Evolutionary conservation across 148 eudicot species (phyloP), one percentile per base, ranked within the genome.

Genomic region (Nepenthes mirabilis): DNA sequence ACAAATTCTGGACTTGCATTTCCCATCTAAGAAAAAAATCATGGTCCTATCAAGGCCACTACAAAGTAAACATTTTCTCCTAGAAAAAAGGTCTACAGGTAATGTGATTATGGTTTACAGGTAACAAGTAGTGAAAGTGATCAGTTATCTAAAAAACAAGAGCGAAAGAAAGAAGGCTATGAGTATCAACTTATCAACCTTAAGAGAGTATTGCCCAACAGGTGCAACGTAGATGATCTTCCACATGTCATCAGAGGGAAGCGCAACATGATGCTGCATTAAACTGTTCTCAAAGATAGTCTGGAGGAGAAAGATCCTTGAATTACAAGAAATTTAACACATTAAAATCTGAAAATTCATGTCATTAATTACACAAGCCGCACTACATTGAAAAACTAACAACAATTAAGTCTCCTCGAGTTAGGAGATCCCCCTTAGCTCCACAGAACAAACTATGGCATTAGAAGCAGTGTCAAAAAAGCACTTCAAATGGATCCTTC

Each of bases 351-450:
- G 14, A 3, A 33, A 10, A 32, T 55, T 55, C 37, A 34, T 14
- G 36, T 3, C 9, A 55, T 33, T 3, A 55, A 34, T 9, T 6
- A 33, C 58, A 34, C 12, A 55, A 55, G 7, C 36, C 37, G 6
- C n/a, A 34, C 5, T 23, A 40, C 12, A 33, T 55, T 37, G 12
- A 33, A 64, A n/a, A 82, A 86, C 95, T 89, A 81, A 94, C 99
- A 57, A 90, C 99, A 81, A 89, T 86, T 37, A 94, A 72, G 75
- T 94, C 99, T 74, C 99, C 99, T 65, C 99, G 91, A 58, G 97
- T 94, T 63, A 94, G 65, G 75, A 72, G 75, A 74, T 89, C 99
- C 10, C 99, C 99, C 76, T 89, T 97, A 58, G 97, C 98, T 93
- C 55, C 74, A 52, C 58, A 72, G 37, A 55, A 55, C 7, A 49